Base-by-base conservation (phyloP, 2,329 filamentous ascomycete genomes). In the Paecilomyces formosus region DNA sequence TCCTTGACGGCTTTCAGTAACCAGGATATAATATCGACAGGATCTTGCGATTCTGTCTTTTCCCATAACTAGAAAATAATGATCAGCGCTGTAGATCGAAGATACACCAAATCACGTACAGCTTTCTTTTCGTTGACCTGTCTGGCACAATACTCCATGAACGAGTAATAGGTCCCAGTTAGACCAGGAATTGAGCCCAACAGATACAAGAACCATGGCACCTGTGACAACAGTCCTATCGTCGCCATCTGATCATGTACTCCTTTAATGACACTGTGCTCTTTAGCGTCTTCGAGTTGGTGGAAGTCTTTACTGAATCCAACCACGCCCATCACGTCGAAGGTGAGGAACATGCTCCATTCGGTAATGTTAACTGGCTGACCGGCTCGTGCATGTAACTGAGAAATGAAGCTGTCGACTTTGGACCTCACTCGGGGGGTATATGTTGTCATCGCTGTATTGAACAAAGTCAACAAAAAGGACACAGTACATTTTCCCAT, bases 241-340 rank as follows among this genome's bases (percentile, higher is more conserved):
- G 70, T 58, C 4, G 61, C 61, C 65, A 78, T 72, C 30, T 74
- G 67, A 0, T 65, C 63, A 57, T 75, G 75, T 2, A 78, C 63
- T 1, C 60, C 67, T 33, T 69, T 61, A 53, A 77, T 74, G 0
- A 72, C 72, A 6, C 65, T 61, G 55, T 72, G 67, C 22, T 70
- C 63, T 18, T 49, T 54, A 1, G 62, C 68, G 3, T 30, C 60
- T 11, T 62, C 57, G 3, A 71, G 61, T 13, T 63, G 60, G 1
- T 63, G 54, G 50, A 71, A 70, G 33, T 64, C 60, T 52, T 68
- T 65, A 12, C 61, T 54, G 28, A 63, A 58, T 9, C 56, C 55
- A 26, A 63, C 54, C 12, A 24, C 26, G 2, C 58, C 62, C 62
- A 63, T 63, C 2, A 63, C 52, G 21, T 63, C 62, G 24, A 72